Evolutionary conservation across 75 land plant species (phyloP).

Genomic region (Larix kaempferi): DNA sequence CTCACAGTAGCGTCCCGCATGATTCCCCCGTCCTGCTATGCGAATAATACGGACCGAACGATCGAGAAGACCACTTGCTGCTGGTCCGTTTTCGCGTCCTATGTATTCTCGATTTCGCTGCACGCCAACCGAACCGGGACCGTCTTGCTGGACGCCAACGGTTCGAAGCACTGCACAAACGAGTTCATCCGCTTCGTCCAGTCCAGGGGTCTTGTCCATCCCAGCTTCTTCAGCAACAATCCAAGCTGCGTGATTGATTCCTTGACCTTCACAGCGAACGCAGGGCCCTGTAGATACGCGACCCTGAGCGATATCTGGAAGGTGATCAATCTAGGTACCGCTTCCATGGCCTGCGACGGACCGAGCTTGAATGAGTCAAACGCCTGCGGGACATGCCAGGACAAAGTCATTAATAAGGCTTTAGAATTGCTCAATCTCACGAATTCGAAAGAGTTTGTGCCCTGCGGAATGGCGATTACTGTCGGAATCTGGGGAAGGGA

Average conservation of each 20-base stretch:
- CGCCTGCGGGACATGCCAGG: constrained; percentile 16
- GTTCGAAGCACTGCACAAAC: constrained; percentile 26
- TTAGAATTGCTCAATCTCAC: constrained; percentile 13
- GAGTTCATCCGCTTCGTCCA: constrained; percentile 19
- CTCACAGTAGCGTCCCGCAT: constrained; percentile 14
- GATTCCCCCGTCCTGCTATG: constrained; percentile 29
- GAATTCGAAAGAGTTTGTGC: constrained; percentile 20
- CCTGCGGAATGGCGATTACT: constrained; percentile 34
- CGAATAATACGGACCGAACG: constrained; percentile 20
- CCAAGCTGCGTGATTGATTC: neutral
- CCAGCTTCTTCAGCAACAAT: constrained; percentile 20
- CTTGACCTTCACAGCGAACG: constrained; percentile 9
- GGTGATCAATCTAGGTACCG: constrained; percentile 7
- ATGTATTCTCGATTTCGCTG: constrained; percentile 22
- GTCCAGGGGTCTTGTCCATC: constrained; percentile 12
- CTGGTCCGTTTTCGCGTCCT: constrained; percentile 25
- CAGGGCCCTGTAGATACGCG: constrained; percentile 16
- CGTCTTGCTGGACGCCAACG: constrained; percentile 26
- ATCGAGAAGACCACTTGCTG: constrained; percentile 14
- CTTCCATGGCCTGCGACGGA: constrained; percentile 8
- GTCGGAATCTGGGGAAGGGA: constrained; percentile 19
- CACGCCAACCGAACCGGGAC: constrained; percentile 32
- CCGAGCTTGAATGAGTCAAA: neutral
- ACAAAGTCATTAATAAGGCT: constrained; percentile 1
- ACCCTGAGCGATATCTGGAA: constrained; percentile 8